Conservation (phyloP, 805 yeast genomes). For the Pichia scutulata region DNA sequence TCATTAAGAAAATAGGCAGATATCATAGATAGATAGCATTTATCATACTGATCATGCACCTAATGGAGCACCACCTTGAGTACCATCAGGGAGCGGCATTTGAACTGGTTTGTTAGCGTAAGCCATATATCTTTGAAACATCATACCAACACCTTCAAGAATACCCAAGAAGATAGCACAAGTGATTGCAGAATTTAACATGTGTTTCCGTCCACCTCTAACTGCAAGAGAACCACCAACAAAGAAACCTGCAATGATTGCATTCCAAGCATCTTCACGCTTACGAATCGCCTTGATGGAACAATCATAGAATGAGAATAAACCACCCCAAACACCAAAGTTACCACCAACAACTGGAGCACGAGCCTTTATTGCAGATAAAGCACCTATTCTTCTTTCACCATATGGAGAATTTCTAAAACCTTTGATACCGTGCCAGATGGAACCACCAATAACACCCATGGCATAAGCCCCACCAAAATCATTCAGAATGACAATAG, state of each 20-base stretch:
- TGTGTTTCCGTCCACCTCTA: conserved; percentile 98
- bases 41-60: conserved; percentile 7
- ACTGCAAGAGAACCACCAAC: conserved; percentile 97
- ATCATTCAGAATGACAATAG: conserved; percentile 89
- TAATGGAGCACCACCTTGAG: conserved; percentile 7
- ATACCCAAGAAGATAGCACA: conserved; percentile 97
- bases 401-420: conserved; percentile 97
- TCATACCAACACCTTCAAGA: conserved; percentile 96
- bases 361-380: conserved; percentile 86
- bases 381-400: conserved; percentile 84
- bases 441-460: conserved; percentile 98
- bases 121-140: conserved; percentile 87
- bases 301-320: conserved; percentile 93
- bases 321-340: conserved; percentile 99
- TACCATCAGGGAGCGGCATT: conserved; percentile 43
- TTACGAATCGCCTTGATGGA: conserved; percentile 90
- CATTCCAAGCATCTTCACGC: conserved; percentile 98
- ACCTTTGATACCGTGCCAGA: conserved; percentile 99
- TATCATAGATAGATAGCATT: neutral
- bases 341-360: conserved; percentile 99
- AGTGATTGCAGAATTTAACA: conserved; percentile 91
- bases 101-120: conserved; percentile 69
- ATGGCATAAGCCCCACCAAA: conserved; percentile 98
- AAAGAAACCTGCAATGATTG: conserved; percentile 94
- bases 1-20: neutral